Evolutionary conservation across 2,329 filamentous ascomycete genomes (phyloP), one percentile per base, ranked within the genome.

Genomic region (Cytospora mali): DNA sequence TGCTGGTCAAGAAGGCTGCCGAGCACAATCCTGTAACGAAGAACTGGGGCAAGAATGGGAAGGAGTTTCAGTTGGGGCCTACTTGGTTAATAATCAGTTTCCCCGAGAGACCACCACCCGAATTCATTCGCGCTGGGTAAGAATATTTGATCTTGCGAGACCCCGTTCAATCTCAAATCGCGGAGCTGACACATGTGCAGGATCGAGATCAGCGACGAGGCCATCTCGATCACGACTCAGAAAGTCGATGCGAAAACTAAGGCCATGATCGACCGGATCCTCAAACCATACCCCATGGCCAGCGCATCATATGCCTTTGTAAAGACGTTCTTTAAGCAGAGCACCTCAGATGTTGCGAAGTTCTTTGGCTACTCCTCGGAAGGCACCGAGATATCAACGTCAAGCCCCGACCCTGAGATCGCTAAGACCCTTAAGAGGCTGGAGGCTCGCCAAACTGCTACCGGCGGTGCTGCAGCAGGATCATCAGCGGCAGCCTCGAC

Each of bases 81-180:
- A 78, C 76, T 56, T 89, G 86, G 87, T 76, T 90, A 29, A 81
- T 88, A 48, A 76, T 88, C 28, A 79, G 86, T 55, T 89, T 84
- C 66, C 88, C 88, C 0, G 73, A 75, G 50, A 76, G 75, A 39
- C 84, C 87, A 49, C 86, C 88, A 1, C 86, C 87, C 6, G 80
- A 79, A 59, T 87, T 84, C 62, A 78, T 81, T 64, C 80, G 84
- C 62, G 81, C 81, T 55, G 87, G 86, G 87, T 89, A 81, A 70
- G 66, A 23, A 10, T 13, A 46, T 46, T n/a, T 18, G 35, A 7
- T 39, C 35, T 18, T 46, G 42, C n/a, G 42, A 46, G n/a, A 46
- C 5, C 9, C n/a, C 9, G n/a, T 10, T 21, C 2, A 3, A 21
- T 23, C n/a, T 4, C n/a, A 46, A 7, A 46, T 1, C 7, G 27